Evolutionary conservation across 2,329 filamentous ascomycete genomes (phyloP), one percentile per base, ranked within the genome.

Genomic region (Neopestalotiopsis rosae): DNA sequence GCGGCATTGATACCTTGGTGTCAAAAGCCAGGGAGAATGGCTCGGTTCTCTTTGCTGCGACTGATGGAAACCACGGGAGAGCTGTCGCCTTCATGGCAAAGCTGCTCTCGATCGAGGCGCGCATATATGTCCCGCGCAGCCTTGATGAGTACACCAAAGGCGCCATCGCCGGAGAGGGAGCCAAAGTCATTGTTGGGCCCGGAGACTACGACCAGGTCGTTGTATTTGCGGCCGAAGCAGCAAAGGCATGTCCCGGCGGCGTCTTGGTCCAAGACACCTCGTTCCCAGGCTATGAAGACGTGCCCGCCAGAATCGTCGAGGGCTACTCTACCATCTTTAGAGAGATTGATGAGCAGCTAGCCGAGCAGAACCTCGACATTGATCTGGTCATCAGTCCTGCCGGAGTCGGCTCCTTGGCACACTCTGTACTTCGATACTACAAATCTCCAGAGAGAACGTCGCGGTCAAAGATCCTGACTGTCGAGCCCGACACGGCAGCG

Each of bases 11-110:
- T 13, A 74, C 75, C 10, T 70, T 78, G 24, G 74, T 72, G 32
- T 68, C 71, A 0, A 73, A 69, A 52, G 74, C 74, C 2, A 66
- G 68, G 12, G 70, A 70, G 12, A 68, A 68, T 0, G 72, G 75
- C 0, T 72, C 89, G 24, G 80, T 74, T 0, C 76, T 93, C 0
- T 86, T 90, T 56, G 89, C 92, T 0, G 90, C 90, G 1, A 94
- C 91, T 0, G 92, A 94, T 63, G 93, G 93, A 0, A 95, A 95
- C 71, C 92, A 92, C 83, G 93, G 93, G 0, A 83, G 92, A 1
- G 92, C 93, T 0, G 86, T 94, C 1, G 90, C 92, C 0, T 83
- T 87, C 6, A 93, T 95, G 88, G 91, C 87, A 0, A 81, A 79
- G 56, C 83, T 89, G 12, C 80, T 95, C 10, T 83, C 81, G 0